These are phyloP conservation scores for Barnettozyma pratensis DNA, from an alignment of 805 yeast genomes.

Conservation along the genomic window DNA sequence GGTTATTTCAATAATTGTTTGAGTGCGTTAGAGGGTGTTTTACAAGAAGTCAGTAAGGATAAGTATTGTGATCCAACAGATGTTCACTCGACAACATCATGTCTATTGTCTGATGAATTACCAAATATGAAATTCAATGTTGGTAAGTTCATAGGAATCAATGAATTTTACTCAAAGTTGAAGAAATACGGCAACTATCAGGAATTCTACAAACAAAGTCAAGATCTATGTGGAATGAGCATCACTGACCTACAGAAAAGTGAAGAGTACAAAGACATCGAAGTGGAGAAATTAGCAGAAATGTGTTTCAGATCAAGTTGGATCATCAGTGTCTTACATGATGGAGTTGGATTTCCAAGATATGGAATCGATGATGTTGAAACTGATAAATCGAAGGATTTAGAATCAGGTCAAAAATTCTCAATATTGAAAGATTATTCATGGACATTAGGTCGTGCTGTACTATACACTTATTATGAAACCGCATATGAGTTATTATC, in stretches of 20 bases:
- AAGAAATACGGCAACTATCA: constrained; percentile 37
- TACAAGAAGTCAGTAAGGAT: constrained; percentile 24
- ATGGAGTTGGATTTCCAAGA: constrained; percentile 56
- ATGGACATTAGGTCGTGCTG: constrained; percentile 58
- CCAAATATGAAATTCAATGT: constrained; percentile 55
- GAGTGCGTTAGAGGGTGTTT: constrained; percentile 40
- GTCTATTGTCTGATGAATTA: constrained; percentile 46
- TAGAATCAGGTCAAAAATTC: constrained; percentile 28
- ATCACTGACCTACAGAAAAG: constrained; percentile 12
- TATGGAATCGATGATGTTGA: constrained; percentile 36
- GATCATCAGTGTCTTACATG: constrained; percentile 50
- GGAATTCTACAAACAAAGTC: constrained; percentile 38
- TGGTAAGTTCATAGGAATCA: constrained; percentile 56
- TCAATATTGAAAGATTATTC: constrained; percentile 42
- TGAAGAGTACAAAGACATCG: constrained; percentile 23
- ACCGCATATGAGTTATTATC: constrained; percentile 19
- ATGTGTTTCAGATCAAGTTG: constrained; percentile 61
- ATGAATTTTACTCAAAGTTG: constrained; percentile 63
- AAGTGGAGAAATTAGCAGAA: constrained; percentile 41
- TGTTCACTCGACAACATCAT: constrained; percentile 30
- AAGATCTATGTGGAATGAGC: constrained; percentile 37
- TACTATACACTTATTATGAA: constrained; percentile 57
- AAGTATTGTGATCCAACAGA: constrained; percentile 21
- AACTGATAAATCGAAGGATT: constrained; percentile 17
- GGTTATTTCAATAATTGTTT: constrained; percentile 48